phyloP scores from a whole-genome alignment of 2,329 filamentous ascomycete species.

The Penicillium italicum region DNA sequence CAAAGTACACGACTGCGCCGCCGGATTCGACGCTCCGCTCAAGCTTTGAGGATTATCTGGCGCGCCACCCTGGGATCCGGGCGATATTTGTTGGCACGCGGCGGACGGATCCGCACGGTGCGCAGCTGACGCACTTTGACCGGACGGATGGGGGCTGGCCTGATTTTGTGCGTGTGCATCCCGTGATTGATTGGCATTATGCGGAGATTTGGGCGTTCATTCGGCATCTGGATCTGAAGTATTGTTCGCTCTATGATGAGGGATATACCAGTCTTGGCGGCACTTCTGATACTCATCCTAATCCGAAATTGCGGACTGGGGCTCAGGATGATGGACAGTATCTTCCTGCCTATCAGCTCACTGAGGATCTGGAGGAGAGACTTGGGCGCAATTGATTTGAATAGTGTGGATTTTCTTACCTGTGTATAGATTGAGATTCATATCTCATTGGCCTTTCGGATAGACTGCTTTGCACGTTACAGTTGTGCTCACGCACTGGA shows the following conservation, averaged over 20 bases:
- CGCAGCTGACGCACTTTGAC: conserved; percentile 74
- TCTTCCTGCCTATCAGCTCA: conserved; percentile 24
- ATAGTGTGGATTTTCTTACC: background rate
- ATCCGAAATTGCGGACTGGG: conserved; percentile 63
- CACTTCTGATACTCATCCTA: conserved; percentile 81
- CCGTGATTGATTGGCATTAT: conserved; percentile 97
- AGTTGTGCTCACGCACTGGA: background rate
- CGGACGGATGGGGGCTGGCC: conserved; percentile 88
- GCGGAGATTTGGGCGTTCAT: conserved; percentile 88
- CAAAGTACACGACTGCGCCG: conserved; percentile 65
- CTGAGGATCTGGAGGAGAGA: conserved; percentile 71
- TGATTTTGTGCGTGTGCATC: conserved; percentile 85
- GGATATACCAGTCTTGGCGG: conserved; percentile 94
- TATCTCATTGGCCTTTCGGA: conserved; percentile 1
- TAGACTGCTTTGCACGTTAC: conserved; percentile 13
- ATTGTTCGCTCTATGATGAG: conserved; percentile 80
- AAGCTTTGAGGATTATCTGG: conserved; percentile 73
- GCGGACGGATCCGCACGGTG: conserved; percentile 87
- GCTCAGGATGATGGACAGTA: conserved; percentile 22
- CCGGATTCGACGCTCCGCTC: conserved; percentile 61
- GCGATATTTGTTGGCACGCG: conserved; percentile 86
- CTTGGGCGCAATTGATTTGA: conserved; percentile 61
- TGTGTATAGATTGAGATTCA: conserved; percentile 14
- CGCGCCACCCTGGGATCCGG: conserved; percentile 52
- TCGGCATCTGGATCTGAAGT: conserved; percentile 69